Base-by-base conservation (phyloP, 164 flowering plant species). In the Amborella trichopoda region DNA sequence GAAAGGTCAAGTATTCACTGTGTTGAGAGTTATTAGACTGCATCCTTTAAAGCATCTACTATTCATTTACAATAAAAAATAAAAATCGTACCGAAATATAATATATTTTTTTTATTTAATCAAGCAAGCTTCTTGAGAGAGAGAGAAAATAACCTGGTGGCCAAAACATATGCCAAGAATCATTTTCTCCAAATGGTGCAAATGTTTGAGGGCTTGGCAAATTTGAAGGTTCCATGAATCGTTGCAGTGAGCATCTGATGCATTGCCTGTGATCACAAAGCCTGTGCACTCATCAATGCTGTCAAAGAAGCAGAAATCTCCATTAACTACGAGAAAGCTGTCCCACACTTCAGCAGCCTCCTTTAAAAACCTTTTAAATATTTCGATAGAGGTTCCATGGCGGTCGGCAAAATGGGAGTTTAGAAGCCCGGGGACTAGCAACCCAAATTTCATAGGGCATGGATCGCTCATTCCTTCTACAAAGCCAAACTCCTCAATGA, bases 91-190 rank as follows among this genome's bases (percentile, higher is more conserved):
- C n/a, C n/a, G n/a, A n/a, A n/a, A n/a, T n/a, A n/a, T n/a, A n/a
- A n/a, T n/a, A n/a, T n/a, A n/a, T n/a, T n/a, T n/a, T n/a, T n/a
- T n/a, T n/a, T n/a, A n/a, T n/a, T n/a, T n/a, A n/a, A n/a, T n/a
- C n/a, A n/a, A n/a, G n/a, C n/a, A n/a, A n/a, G n/a, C n/a, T n/a
- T n/a, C n/a, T n/a, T n/a, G n/a, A n/a, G n/a, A n/a, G n/a, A n/a
- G n/a, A n/a, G n/a, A n/a, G n/a, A n/a, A n/a, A n/a, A n/a, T 16
- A 5, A 53, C 56, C 48, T 53, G 56, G 41, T 53, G 56, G 23
- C 56, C 56, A 19, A 53, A 53, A 49, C 56, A 53, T 14, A 53
- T 44, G 17, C 49, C 56, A 28, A 53, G 40, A 9, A 53, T 5
- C 41, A 42, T 53, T 32, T 43, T 43, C 40, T 42, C 17, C 26